Percentiles rank a stretch among this genome's conserved stretches.
phyloP scores from a whole-genome alignment of 2,329 filamentous ascomycete genomes.

The Colletotrichum tanaceti region DNA sequence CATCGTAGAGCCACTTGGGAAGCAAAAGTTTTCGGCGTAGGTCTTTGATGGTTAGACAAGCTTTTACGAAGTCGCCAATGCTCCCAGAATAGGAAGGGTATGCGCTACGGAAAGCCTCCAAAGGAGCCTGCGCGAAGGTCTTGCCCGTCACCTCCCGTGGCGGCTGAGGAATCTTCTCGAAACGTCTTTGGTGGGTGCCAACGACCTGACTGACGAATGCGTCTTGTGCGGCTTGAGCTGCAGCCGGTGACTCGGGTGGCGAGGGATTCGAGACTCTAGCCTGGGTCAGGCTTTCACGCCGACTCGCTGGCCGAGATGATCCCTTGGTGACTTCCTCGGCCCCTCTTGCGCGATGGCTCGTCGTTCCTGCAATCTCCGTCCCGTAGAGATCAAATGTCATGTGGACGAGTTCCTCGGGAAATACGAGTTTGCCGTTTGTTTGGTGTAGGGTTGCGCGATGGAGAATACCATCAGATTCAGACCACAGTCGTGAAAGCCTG shows the following conservation, averaged over 20 bases:
- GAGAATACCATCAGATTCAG: constrained; percentile 29
- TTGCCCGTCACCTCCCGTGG: not conserved
- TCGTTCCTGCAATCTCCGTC: constrained; percentile 1
- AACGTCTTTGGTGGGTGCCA: not conserved
- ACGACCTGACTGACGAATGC: not conserved
- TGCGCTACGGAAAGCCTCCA: constrained; percentile 52
- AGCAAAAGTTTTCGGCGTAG: constrained; percentile 51
- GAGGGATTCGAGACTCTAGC: not conserved
- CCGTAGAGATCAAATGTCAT: constrained; percentile 14
- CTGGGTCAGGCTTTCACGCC: not conserved
- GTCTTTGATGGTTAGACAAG: constrained; percentile 57
- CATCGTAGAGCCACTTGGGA: constrained; percentile 62
- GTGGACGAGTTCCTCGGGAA: constrained; percentile 24
- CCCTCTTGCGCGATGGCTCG: constrained; percentile 1
- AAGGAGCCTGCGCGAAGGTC: constrained; percentile 46
- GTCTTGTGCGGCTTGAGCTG: not conserved
- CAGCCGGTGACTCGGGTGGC: not conserved
- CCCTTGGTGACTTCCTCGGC: not conserved
- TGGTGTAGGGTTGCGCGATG: constrained; percentile 6
- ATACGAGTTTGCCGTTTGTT: constrained; percentile 13
- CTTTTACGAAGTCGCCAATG: constrained; percentile 56
- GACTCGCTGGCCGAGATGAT: not conserved
- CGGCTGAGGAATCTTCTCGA: not conserved
- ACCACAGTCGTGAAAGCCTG: constrained; percentile 29
- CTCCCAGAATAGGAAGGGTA: constrained; percentile 59